Percentiles rank a stretch among this genome's conserved stretches.
These are phyloP conservation scores for Monilinia fructicola DNA, from an alignment of 2,329 filamentous ascomycete genomes.

Conservation along the genomic window DNA sequence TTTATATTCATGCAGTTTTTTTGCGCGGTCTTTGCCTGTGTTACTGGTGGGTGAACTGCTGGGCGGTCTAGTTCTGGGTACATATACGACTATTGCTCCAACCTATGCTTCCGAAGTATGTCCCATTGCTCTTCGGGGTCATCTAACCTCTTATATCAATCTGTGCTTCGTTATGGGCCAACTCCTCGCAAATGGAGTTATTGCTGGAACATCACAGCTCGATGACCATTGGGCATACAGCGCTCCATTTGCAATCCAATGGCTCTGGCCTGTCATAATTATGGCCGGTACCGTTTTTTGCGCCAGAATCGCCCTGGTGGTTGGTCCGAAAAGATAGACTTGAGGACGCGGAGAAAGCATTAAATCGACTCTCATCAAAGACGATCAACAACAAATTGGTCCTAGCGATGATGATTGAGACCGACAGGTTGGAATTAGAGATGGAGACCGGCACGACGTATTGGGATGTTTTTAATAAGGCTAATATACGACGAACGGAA, in stretches of 20 bases:
- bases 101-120: constrained; percentile 49
- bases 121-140: constrained; percentile 53
- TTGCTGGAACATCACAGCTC: constrained; percentile 38
- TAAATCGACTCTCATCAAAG: constrained; percentile 32
- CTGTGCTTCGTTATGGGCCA: constrained; percentile 53
- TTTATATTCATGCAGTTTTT: constrained; percentile 33
- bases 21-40: constrained; percentile 26
- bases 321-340: constrained; percentile 47
- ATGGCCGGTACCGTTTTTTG: constrained; percentile 48
- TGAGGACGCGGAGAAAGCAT: constrained; percentile 43
- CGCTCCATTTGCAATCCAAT: constrained; percentile 47
- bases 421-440: constrained; percentile 53
- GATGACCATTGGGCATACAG: constrained; percentile 36
- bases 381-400: constrained; percentile 43
- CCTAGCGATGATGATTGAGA: constrained; percentile 55
- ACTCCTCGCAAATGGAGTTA: constrained; percentile 49
- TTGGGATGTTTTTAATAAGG: constrained; percentile 52
- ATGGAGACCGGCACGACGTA: constrained; percentile 47
- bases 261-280: constrained; percentile 51
- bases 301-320: constrained; percentile 53
- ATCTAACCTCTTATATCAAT: constrained; percentile 52
- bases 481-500: constrained; percentile 54
- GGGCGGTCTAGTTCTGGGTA: constrained; percentile 50
- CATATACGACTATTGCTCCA: constrained; percentile 47
- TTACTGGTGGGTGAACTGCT: constrained; percentile 33